Base-by-base conservation (phyloP, 345 rosid genomes). In the Laguncularia racemosa region DNA sequence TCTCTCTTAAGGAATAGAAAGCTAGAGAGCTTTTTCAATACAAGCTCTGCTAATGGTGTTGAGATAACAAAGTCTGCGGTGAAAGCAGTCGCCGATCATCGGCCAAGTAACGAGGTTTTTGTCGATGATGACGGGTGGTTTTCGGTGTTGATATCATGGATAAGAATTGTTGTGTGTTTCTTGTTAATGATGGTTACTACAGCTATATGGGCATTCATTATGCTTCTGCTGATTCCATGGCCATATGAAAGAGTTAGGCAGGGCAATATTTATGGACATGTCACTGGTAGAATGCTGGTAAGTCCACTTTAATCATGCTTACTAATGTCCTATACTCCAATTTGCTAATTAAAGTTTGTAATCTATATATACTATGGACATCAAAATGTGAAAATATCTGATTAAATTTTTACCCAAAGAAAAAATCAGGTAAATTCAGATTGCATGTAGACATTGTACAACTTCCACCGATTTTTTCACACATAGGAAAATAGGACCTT, bases 281-380 rank as follows among this genome's bases (percentile, higher is more conserved):
- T 76, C 6, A 76, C 84, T 61, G 88, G 84, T 23, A 67, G 88
- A 72, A 68, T 82, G 72, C 40, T 82, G 76, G 84, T 82, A 64
- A 73, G 75, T 33, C 45, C 20, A 20, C 23, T 44, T 67, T 23
- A 4, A 33, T 33, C 40, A 33, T 6, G 40, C 40, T 33, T 33
- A 33, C 10, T 0, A 7, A 33, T 33, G 40, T 33, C 9, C 4
- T n/a, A n/a, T n/a, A n/a, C n/a, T 33, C 9, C 3, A 0, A 23
- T 33, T 33, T 5, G 40, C 40, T 33, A 33, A 33, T 33, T 7
- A 33, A 33, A 33, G 40, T 7, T 26, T 33, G 40, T 33, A 33
- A 33, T 33, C 7, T 33, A 33, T 33, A 9, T 33, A 9, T 33
- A 33, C 40, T 23, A 33, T 33, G 40, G 40, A 2, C 28, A 2